Evolutionary conservation across 176 grass and related monocot genomes (phyloP).

Genomic region (Phragmites australis): DNA sequence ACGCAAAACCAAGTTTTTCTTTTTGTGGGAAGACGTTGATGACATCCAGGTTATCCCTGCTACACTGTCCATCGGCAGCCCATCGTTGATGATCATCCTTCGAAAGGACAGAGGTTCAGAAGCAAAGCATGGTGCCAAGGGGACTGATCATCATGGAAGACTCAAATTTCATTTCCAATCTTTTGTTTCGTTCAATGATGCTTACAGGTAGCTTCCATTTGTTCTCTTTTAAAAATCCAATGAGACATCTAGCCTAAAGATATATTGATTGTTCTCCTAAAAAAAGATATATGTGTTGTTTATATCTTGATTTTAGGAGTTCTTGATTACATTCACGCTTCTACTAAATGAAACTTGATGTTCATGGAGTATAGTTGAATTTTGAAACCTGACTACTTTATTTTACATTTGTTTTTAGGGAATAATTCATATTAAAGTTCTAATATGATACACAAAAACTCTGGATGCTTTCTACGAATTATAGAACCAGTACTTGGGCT

Average conservation of each 20-base stretch:
- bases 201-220: conserved; percentile 73
- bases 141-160: conserved; percentile 64
- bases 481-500: background rate
- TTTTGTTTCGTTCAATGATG: conserved; percentile 86
- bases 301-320: background rate
- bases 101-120: conserved; percentile 80
- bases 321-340: background rate
- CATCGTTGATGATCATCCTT: conserved; percentile 78
- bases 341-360: background rate
- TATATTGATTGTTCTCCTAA: background rate
- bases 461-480: background rate
- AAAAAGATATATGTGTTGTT: background rate
- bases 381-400: background rate
- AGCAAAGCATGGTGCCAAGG: conserved; percentile 85
- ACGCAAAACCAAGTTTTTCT: conserved; percentile 99
- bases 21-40: conserved; percentile 97
- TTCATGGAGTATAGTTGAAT: background rate
- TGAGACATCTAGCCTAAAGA: background rate
- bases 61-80: conserved; percentile 74
- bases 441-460: background rate
- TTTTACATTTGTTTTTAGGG: background rate
- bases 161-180: conserved; percentile 88
- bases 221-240: background rate
- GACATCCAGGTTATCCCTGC: conserved; percentile 83
- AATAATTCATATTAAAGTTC: background rate